A percentile compares a stretch with the other conserved stretches of the same genome.
phyloP scores from a whole-genome alignment of 805 yeast species.

The Kuraishia borneana region DNA sequence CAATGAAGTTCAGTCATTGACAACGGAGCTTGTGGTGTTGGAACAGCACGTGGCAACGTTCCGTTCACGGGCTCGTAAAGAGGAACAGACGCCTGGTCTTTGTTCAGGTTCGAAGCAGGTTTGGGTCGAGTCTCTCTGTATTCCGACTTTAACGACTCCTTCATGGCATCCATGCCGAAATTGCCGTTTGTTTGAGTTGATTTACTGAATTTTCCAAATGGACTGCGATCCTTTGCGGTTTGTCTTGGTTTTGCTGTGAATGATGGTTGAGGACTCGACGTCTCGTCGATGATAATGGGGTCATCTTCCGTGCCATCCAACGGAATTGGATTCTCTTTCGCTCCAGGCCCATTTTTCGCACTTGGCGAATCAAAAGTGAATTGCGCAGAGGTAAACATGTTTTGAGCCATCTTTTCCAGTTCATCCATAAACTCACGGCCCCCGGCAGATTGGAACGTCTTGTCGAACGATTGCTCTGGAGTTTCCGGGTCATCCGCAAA shows the following conservation, averaged over 20 bases:
- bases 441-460: not conserved
- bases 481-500: not conserved
- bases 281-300: conserved; percentile 15
- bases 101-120: not conserved
- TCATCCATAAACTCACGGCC: not conserved
- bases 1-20: conserved; percentile 11
- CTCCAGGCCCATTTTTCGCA: conserved; percentile 5
- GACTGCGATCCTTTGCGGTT: too few species aligned
- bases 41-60: conserved; percentile 6
- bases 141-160: too few species aligned
- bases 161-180: conserved; percentile 15
- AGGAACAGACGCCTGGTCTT: conserved; percentile 5
- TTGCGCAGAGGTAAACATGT: too few species aligned
- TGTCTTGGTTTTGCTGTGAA: too few species aligned
- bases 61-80: conserved; percentile 11
- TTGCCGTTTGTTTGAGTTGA: conserved; percentile 18
- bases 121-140: not conserved
- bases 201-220: too few species aligned
- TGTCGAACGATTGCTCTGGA: not conserved
- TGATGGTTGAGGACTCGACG: too few species aligned
- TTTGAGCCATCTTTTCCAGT: not conserved
- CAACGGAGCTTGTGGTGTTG: conserved; percentile 4
- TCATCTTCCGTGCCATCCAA: conserved; percentile 19
- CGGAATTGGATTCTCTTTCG: conserved; percentile 13
- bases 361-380: not conserved